Base-by-base conservation (phyloP, 352 stramenopile genomes). In the Pythium sp. region DNA sequence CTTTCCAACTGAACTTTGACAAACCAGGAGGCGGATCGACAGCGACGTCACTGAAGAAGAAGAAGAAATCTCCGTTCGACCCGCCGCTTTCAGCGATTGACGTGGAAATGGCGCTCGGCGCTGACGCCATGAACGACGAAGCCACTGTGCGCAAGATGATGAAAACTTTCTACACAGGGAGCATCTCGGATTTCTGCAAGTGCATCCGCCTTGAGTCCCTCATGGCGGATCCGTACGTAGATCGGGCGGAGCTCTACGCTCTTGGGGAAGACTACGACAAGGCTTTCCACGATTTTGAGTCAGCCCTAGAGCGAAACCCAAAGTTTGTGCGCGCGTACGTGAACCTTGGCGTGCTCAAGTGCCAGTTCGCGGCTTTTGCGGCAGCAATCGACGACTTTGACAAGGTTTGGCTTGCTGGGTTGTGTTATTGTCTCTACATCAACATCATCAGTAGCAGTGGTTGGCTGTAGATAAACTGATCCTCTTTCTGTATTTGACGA, bases 311-410 rank as follows among this genome's bases (percentile, higher is more conserved):
- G 22, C 72, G 75, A 3, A 78, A 92, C 26, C 80, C 77, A 0
- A 81, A 79, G 46, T 82, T 75, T 26, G 73, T 75, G 32, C 77
- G 84, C 22, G 84, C 86, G 26, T 73, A 86, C 38, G 67, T 92
- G 51, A 89, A 84, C 65, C 51, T 85, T 4, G 86, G 86, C 28
- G 74, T 93, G n/a, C 72, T 93, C n/a, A 90, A 93, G 61, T 91
- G 86, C 22, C 84, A 89, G n/a, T 91, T 93, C 57, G 65, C 72
- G 20, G 75, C 75, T 4, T 91, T 84, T 56, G 82, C 86, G 2
- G 60, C 84, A 2, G 84, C 84, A 38, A 91, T 93, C 47, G 74
- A 72, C 18, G 81, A 90, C 62, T 93, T 91, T 65, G 86, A 93
- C 58, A 70, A 82, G 51, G 64, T 63, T 18, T 22, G 34, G 32